A percentile compares a stretch with the other conserved stretches of the same genome.
Conservation (phyloP, 2,329 filamentous ascomycete species). For the Penicillium verrucosum region DNA sequence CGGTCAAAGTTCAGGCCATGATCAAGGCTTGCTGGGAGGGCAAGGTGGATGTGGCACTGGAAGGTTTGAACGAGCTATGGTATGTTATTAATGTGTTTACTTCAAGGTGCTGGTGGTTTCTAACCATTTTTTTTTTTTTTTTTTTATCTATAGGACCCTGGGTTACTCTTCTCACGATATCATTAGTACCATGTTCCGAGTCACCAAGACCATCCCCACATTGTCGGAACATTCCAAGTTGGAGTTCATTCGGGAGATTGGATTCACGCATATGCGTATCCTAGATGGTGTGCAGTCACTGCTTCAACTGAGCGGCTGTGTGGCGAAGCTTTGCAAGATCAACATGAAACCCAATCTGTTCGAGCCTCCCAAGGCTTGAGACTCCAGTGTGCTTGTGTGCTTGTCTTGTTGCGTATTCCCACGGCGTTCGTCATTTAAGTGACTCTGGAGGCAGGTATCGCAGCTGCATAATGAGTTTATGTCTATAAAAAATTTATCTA, state of each 20-base stretch:
- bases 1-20: constrained; percentile 98
- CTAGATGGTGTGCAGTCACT: constrained; percentile 96
- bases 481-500: too few species aligned
- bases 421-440: constrained; percentile 23
- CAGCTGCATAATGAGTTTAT: constrained; percentile 14
- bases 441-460: constrained; percentile 4
- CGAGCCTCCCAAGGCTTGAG: constrained; percentile 41
- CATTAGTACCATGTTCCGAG: constrained; percentile 97
- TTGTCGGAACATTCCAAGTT: constrained; percentile 92
- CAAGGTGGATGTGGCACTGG: constrained; percentile 82
- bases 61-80: constrained; percentile 87
- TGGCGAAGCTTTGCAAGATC: constrained; percentile 86
- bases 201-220: constrained; percentile 91
- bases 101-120: not conserved
- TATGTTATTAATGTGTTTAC: constrained; percentile 29
- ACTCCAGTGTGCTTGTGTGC: constrained; percentile 1
- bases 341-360: constrained; percentile 94
- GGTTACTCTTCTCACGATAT: constrained; percentile 99
- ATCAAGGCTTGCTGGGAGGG: constrained; percentile 94
- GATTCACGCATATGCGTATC: constrained; percentile 98
- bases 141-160: constrained; percentile 55
- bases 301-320: constrained; percentile 86
- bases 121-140: constrained; percentile 2
- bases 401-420: constrained; percentile 22
- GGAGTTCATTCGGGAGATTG: constrained; percentile 98